phyloP scores from a whole-genome alignment of 371 early-diverging fungal species.

The Chytridium lagenaria region DNA sequence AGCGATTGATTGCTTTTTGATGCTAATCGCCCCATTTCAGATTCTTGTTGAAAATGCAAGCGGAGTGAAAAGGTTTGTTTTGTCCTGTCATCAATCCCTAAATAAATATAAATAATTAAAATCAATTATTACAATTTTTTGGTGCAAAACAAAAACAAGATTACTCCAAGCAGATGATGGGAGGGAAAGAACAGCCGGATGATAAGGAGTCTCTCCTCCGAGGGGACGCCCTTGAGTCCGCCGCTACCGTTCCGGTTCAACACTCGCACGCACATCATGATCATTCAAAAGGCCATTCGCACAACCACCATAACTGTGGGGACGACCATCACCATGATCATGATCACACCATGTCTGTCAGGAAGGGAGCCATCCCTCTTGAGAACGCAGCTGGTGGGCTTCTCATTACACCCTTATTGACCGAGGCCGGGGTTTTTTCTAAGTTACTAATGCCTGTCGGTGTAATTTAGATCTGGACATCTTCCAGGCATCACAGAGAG shows the following conservation, averaged over 20 bases:
- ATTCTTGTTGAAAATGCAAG: conserved; percentile 1
- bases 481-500: conserved; percentile 49
- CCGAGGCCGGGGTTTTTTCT: too few species aligned
- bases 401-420: too few species aligned
- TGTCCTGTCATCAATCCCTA: not conserved
- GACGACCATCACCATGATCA: conserved; percentile 3
- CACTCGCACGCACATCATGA: not conserved
- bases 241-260: not conserved
- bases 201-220: not conserved
- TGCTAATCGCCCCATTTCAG: not conserved
- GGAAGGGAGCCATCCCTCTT: not conserved
- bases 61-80: not conserved
- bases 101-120: too few species aligned
- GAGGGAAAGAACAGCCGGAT: not conserved
- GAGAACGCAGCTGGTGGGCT: not conserved
- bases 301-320: not conserved
- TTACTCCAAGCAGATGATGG: not conserved
- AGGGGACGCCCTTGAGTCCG: not conserved
- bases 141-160: not conserved
- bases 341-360: not conserved
- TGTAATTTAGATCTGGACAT: conserved; percentile 40
- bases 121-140: too few species aligned
- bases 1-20: not conserved
- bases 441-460: not conserved
- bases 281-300: not conserved